These are phyloP conservation scores for Phlyctochytrium planicorne DNA, from an alignment of 192 early-diverging fungal genomes.

Conservation along the genomic window DNA sequence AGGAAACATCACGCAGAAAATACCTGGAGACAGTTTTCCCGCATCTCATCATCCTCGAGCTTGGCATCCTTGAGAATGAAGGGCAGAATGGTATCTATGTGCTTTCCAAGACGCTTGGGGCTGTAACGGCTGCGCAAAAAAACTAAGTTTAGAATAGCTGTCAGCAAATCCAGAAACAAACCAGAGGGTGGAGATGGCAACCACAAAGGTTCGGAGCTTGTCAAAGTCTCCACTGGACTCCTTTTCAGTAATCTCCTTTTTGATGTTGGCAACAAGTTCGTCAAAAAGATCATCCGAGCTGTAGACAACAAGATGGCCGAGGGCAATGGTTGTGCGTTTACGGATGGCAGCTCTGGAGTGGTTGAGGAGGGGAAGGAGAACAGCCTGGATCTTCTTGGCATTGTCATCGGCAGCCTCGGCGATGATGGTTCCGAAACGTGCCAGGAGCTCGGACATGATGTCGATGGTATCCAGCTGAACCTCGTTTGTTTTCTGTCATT, in stretches of 20 bases:
- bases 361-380: conserved; percentile 64
- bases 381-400: conserved; percentile 54
- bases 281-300: conserved; percentile 70
- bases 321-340: conserved; percentile 71
- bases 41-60: conserved; percentile 75
- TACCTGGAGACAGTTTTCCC: conserved; percentile 75
- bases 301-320: conserved; percentile 68
- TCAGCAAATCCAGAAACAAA: conserved; percentile 12
- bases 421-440: conserved; percentile 66
- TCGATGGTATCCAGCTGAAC: conserved; percentile 68
- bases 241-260: conserved; percentile 53
- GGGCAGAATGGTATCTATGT: conserved; percentile 62
- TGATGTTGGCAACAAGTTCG: conserved; percentile 54
- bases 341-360: conserved; percentile 73
- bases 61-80: conserved; percentile 58
- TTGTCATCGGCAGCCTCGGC: not conserved
- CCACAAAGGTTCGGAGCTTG: conserved; percentile 71
- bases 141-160: conserved; percentile 1
- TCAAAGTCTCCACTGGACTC: conserved; percentile 56
- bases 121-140: conserved; percentile 64
- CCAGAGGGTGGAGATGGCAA: conserved; percentile 72
- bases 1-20: not conserved
- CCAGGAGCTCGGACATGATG: conserved; percentile 68
- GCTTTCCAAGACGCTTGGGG: conserved; percentile 62
- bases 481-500: conserved; percentile 28